phyloP scores from a whole-genome alignment of 768 basidiomycete species.

The Podaxis pistillaris region DNA sequence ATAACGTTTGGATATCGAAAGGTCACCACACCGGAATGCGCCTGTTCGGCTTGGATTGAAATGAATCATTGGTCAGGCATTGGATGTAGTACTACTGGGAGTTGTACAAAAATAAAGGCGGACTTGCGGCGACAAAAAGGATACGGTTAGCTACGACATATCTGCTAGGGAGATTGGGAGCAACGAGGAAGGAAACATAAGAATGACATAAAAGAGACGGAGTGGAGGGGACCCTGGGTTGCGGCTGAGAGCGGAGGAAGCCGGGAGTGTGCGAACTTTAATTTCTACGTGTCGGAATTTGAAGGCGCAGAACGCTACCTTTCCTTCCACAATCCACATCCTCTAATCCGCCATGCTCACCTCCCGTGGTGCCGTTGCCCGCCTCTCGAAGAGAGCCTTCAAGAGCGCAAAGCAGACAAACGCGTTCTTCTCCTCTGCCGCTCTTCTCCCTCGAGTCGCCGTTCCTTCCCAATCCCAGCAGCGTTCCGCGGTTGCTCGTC shows the following conservation, averaged over 20 bases:
- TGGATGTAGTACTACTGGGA: background rate
- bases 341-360: conserved; percentile 70
- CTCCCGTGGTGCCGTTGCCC: conserved; percentile 81
- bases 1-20: background rate
- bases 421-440: conserved; percentile 79
- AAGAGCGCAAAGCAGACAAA: conserved; percentile 71
- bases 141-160: background rate
- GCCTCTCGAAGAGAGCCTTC: conserved; percentile 82
- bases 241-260: conserved; percentile 34
- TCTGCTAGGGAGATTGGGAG: background rate
- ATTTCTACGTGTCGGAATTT: conserved; percentile 46
- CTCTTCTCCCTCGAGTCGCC: conserved; percentile 57
- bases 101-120: background rate
- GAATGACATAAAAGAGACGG: conserved; percentile 2
- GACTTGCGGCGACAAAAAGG: background rate
- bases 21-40: conserved; percentile 3
- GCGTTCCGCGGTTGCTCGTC: conserved; percentile 47
- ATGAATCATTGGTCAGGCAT: background rate
- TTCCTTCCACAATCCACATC: conserved; percentile 26
- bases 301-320: conserved; percentile 22
- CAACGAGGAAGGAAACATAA: background rate
- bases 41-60: background rate
- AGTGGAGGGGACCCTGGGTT: background rate
- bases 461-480: conserved; percentile 42
- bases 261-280: conserved; percentile 49